Evolutionary conservation across 2,329 filamentous ascomycete species (phyloP).

Genomic region (Colletotrichum sp.): DNA sequence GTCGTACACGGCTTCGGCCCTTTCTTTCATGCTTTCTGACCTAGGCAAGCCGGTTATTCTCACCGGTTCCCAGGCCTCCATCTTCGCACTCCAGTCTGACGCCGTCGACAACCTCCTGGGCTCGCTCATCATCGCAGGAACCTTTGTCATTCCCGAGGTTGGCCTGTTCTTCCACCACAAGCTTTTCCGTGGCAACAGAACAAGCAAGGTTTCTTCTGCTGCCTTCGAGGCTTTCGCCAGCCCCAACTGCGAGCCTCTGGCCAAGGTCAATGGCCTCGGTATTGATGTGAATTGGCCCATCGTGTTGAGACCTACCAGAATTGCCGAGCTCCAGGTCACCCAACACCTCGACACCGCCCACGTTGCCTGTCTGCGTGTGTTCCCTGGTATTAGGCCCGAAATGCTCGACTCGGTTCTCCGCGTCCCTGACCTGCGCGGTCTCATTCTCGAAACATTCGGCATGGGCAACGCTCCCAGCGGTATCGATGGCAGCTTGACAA

Average conservation of each 20-base stretch:
- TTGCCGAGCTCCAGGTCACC: constrained; percentile 77
- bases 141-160: constrained; percentile 92
- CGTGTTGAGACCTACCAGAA: constrained; percentile 74
- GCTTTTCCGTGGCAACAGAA: constrained; percentile 85
- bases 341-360: constrained; percentile 83
- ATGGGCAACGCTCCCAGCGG: constrained; percentile 91
- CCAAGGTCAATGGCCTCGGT: constrained; percentile 79
- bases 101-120: constrained; percentile 90
- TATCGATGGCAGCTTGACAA: constrained; percentile 78
- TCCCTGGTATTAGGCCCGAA: constrained; percentile 90
- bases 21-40: constrained; percentile 93
- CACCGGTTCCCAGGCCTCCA: constrained; percentile 83
- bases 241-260: constrained; percentile 85
- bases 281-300: constrained; percentile 83
- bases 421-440: constrained; percentile 76
- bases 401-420: constrained; percentile 88
- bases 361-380: constrained; percentile 87
- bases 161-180: constrained; percentile 94
- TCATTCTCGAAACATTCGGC: constrained; percentile 91
- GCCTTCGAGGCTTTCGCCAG: constrained; percentile 87
- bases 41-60: constrained; percentile 90
- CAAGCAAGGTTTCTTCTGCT: constrained; percentile 86
- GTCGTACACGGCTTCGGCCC: constrained; percentile 85
- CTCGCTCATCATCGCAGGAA: constrained; percentile 87
- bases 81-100: constrained; percentile 89